Evolutionary conservation across 345 rosid species (phyloP).

Genomic region (Salix udensis): DNA sequence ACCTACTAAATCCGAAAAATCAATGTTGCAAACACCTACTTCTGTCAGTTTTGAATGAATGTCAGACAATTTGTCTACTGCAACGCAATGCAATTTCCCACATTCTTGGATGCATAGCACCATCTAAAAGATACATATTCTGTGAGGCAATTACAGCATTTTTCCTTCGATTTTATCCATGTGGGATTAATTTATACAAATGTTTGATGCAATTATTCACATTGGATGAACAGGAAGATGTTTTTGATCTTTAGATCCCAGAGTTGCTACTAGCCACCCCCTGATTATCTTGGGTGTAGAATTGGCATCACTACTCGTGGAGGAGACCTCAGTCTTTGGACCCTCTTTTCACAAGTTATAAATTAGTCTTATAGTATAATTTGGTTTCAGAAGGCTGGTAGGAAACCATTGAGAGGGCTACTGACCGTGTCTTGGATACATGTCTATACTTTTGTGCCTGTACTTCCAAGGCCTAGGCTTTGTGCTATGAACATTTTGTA

Average conservation of each 20-base stretch:
- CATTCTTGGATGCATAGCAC: not conserved
- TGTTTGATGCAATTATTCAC: not conserved
- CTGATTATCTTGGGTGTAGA: not conserved
- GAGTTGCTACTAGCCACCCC: not conserved
- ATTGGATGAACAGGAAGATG: not conserved
- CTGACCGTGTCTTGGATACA: too few relatives aligned
- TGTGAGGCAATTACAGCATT: not conserved
- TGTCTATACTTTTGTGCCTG: too few relatives aligned
- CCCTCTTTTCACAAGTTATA: not conserved
- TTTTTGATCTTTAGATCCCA: not conserved
- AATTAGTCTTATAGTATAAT: too few relatives aligned
- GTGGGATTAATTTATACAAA: not conserved
- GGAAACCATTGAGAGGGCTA: not conserved
- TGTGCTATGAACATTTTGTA: too few relatives aligned
- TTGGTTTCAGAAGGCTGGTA: not conserved
- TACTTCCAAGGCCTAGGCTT: not conserved
- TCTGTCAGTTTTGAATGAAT: not conserved
- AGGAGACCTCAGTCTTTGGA: not conserved
- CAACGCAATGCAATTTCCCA: not conserved
- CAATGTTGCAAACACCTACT: too few relatives aligned
- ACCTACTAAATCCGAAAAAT: too few relatives aligned
- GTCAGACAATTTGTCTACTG: not conserved
- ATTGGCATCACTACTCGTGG: not conserved
- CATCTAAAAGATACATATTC: not conserved
- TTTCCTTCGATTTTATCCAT: not conserved